Percentiles rank a stretch among this genome's conserved stretches.
phyloP scores from a whole-genome alignment of 495 filamentous ascomycete species.

The Diplogelasinospora grovesii region DNA sequence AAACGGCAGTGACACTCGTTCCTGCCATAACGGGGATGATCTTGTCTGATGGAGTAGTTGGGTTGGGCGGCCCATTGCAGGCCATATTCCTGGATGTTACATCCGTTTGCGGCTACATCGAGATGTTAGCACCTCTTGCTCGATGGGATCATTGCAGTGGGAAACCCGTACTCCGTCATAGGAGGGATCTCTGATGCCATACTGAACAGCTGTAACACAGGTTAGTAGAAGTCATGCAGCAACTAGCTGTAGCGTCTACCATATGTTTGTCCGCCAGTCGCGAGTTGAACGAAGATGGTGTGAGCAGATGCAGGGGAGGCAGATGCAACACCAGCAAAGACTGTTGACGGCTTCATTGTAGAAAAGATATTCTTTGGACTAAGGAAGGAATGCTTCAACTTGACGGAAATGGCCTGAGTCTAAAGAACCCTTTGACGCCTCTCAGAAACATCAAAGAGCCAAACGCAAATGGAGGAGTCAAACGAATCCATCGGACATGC shows the following conservation, averaged over 20 bases:
- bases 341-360: constrained; percentile 9
- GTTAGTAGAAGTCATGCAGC: background rate
- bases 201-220: constrained; percentile 4
- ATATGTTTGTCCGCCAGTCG: constrained; percentile 26
- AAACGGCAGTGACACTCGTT: constrained; percentile 35
- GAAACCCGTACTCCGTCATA: constrained; percentile 24
- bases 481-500: background rate
- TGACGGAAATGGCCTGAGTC: background rate
- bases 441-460: background rate
- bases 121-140: background rate
- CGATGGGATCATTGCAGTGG: background rate
- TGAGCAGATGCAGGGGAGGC: constrained; percentile 32
- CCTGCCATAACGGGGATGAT: constrained; percentile 43
- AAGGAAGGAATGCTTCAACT: background rate
- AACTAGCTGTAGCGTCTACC: background rate
- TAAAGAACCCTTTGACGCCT: no score
- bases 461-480: background rate
- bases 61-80: constrained; percentile 51
- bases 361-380: background rate
- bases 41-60: constrained; percentile 33
- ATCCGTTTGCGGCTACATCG: constrained; percentile 38
- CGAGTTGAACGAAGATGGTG: constrained; percentile 47
- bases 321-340: constrained; percentile 1
- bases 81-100: constrained; percentile 41
- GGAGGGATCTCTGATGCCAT: constrained; percentile 29